Evolutionary conservation across 495 filamentous ascomycete species (phyloP).

Genomic region (Saxophila tyrrhenica): DNA sequence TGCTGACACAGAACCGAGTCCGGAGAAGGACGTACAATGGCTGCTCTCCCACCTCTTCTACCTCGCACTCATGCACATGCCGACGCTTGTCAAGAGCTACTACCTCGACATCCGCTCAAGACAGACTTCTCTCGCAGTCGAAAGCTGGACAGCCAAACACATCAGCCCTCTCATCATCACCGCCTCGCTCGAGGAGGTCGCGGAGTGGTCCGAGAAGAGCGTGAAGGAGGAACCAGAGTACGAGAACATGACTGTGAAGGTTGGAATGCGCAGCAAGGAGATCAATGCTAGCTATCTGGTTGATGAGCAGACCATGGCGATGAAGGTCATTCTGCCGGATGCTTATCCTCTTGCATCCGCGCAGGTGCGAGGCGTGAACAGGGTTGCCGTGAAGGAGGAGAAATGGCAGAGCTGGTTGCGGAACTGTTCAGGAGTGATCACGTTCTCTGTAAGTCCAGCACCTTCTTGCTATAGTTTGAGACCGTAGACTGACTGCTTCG

Average conservation of each 20-base stretch:
- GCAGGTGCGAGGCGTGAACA: slow-evolving; percentile 61
- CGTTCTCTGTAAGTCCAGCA: slow-evolving; percentile 57
- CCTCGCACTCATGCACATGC: slow-evolving; percentile 59
- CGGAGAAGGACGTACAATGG: slow-evolving; percentile 64
- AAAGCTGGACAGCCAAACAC: slow-evolving; percentile 71
- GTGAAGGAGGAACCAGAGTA: slow-evolving; percentile 41
- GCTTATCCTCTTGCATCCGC: slow-evolving; percentile 72
- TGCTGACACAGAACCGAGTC: slow-evolving; percentile 43
- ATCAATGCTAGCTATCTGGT: slow-evolving; percentile 72
- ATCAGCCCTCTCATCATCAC: slow-evolving; percentile 73
- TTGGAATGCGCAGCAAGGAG: slow-evolving; percentile 57
- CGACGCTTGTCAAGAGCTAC: slow-evolving; percentile 75
- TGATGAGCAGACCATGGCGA: slow-evolving; percentile 72
- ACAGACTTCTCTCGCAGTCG: slow-evolving; percentile 60
- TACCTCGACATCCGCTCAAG: slow-evolving; percentile 67
- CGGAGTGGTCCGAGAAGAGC: slow-evolving; percentile 49
- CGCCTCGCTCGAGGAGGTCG: slow-evolving; percentile 58
- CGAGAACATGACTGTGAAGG: slow-evolving; percentile 21
- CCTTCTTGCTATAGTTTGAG: neutral
- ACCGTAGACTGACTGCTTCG: neutral
- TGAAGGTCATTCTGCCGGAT: slow-evolving; percentile 64
- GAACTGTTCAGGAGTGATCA: slow-evolving; percentile 83
- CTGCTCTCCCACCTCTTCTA: slow-evolving; percentile 81
- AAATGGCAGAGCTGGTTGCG: slow-evolving; percentile 82
- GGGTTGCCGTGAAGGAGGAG: slow-evolving; percentile 75